Evolutionary conservation across 1,284 basidiomycete genomes (phyloP).

Genomic region (Malassezia dermatis): DNA sequence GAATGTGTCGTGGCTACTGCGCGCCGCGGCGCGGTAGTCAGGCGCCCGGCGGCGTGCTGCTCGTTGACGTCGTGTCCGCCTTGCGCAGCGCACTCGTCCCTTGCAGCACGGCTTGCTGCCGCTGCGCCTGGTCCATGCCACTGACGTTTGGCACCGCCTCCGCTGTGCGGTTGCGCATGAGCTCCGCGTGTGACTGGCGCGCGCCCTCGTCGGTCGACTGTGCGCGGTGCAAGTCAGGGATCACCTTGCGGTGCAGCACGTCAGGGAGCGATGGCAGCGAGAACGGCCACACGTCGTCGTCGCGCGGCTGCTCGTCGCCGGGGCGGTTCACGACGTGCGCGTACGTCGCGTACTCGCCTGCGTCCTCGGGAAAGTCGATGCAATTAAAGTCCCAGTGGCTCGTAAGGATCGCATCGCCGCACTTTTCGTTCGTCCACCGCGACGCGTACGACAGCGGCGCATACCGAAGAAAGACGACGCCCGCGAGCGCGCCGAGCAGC

Average conservation of each 20-base stretch:
- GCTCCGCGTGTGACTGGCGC: background rate
- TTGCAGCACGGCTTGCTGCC: constrained; percentile 12
- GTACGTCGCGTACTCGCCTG: constrained; percentile 23
- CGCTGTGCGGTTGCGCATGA: background rate
- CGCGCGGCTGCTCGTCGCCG: background rate
- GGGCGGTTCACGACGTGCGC: constrained; percentile 22
- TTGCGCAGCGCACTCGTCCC: constrained; percentile 10
- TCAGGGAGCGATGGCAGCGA: constrained; percentile 1
- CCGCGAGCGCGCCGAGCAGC: constrained; percentile 60
- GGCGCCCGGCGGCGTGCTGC: background rate
- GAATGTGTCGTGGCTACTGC: constrained; percentile 53
- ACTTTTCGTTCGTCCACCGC: constrained; percentile 73
- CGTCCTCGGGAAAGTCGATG: constrained; percentile 49
- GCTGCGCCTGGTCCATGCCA: constrained; percentile 13
- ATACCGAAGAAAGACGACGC: constrained; percentile 70
- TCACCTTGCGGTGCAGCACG: constrained; percentile 3
- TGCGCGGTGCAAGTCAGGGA: constrained; percentile 1
- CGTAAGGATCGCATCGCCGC: constrained; percentile 68
- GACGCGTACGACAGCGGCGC: constrained; percentile 75
- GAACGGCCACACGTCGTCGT: constrained; percentile 3
- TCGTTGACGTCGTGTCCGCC: background rate
- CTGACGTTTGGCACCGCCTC: constrained; percentile 9
- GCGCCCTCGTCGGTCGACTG: background rate
- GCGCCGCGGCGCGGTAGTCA: background rate
- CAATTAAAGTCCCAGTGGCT: constrained; percentile 94